Conservation (phyloP, 495 filamentous ascomycete species). For the Penicillium malachiteum region DNA sequence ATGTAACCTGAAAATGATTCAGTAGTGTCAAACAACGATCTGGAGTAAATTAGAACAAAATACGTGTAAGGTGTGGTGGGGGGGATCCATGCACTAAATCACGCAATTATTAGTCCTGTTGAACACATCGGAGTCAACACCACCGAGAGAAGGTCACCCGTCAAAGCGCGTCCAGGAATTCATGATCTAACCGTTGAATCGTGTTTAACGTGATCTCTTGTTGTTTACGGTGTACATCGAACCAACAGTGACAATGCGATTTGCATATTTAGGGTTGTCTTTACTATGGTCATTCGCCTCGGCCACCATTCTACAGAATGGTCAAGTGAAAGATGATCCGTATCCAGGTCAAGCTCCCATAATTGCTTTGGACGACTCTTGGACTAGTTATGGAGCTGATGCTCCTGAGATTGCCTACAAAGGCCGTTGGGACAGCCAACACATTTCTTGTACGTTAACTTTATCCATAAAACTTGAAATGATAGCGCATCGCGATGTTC, state of each 20-base stretch:
- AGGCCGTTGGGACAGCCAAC: constrained; percentile 66
- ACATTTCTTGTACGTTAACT: constrained; percentile 62
- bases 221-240: neutral
- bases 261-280: constrained; percentile 9
- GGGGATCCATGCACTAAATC: constrained; percentile 10
- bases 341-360: constrained; percentile 32
- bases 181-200: neutral
- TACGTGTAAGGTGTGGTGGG: too few species aligned
- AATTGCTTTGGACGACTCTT: constrained; percentile 30
- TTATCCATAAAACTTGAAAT: neutral
- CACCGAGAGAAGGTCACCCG: neutral
- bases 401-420: constrained; percentile 65
- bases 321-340: constrained; percentile 47
- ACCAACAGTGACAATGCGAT: constrained; percentile 15
- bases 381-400: constrained; percentile 55
- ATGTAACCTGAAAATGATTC: neutral
- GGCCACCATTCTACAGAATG: constrained; percentile 63
- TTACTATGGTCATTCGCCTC: constrained; percentile 21
- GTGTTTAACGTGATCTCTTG: too few species aligned
- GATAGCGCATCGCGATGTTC: neutral
- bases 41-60: too few species aligned
- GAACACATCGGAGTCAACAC: constrained; percentile 10
- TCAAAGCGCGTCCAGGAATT: neutral
- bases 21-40: too few species aligned
- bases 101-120: constrained; percentile 19